These are phyloP conservation scores for Eimeria sp. DNA, from an alignment of 169 alveolate genomes.

Conservation along the genomic window DNA sequence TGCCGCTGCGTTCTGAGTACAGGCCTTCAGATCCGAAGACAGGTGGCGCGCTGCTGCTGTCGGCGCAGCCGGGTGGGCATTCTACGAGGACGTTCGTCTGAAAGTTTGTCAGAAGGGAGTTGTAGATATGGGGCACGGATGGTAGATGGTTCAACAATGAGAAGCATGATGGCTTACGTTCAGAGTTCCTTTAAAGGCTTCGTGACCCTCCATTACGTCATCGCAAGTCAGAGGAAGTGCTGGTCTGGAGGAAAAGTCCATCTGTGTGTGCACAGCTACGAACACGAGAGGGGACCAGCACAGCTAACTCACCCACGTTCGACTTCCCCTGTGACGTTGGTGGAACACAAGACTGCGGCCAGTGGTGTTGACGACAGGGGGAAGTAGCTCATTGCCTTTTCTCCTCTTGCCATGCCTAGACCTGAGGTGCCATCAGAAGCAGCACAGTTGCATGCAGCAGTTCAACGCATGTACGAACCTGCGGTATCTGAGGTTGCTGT, in stretches of 20 bases:
- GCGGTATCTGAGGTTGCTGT: constrained; percentile 16
- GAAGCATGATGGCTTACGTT: constrained; percentile 15
- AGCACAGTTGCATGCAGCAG: constrained; percentile 16
- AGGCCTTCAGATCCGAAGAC: constrained; percentile 93
- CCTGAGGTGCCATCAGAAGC: constrained; percentile 13
- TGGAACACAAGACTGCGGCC: constrained; percentile 93
- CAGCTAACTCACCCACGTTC: constrained; percentile 82
- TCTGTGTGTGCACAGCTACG: not conserved
- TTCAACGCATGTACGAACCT: not conserved
- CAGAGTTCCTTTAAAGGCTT: constrained; percentile 84
- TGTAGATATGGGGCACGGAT: not conserved
- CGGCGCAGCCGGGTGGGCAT: constrained; percentile 92
- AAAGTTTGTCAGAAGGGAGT: not conserved
- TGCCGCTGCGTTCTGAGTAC: constrained; percentile 93
- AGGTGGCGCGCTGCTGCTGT: constrained; percentile 74
- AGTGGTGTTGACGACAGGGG: constrained; percentile 91
- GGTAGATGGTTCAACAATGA: not conserved
- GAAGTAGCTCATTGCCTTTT: constrained; percentile 84
- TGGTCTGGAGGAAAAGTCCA: constrained; percentile 43
- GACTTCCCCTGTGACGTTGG: constrained; percentile 90
- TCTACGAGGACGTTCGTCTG: constrained; percentile 92
- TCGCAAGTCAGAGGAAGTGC: constrained; percentile 86
- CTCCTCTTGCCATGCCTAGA: constrained; percentile 31
- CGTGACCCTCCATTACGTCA: constrained; percentile 83
- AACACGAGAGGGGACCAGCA: not conserved